Evolutionary conservation across 805 yeast genomes (phyloP), one percentile per base, ranked within the genome.

Genomic region (Pichia pseudocactophila): DNA sequence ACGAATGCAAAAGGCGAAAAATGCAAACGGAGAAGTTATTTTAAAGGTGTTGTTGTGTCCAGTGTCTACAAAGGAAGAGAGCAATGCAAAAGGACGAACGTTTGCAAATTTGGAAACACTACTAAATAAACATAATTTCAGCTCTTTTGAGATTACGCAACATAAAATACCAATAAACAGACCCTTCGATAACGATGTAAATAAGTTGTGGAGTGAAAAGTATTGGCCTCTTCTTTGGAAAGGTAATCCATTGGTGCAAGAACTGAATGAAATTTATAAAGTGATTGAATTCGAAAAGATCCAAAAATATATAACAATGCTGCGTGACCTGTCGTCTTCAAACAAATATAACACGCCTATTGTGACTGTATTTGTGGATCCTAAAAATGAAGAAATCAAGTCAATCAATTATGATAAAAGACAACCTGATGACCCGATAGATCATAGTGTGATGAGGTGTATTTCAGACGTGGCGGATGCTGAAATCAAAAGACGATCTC

Each of bases 161-260:
- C 46, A 55, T 2, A 44, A 61, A 4, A 74, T 85, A 1, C 92
- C 97, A 0, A 53, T 53, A 20, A 68, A 68, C 43, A 71, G 74
- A n/a, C 95, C 97, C 0, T 67, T 72, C 5, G 77, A 86, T 3
- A 83, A 80, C 50, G 87, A 80, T n/a, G 59, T 76, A 13, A 72
- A 82, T 18, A 45, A 61, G 1, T 64, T 66, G 34, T 89, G 96
- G 96, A 73, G 88, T 2, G 43, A 59, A 4, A 50, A 64, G 15
- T 74, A 71, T 50, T 90, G 97, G 98, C 97, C 97, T 0, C 63
- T 86, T 41, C 70, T 86, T 32, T 92, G 97, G 97, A 80, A 88
- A 51, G 97, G 97, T 0, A 87, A 89, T 55, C 94, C 95, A 0
- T 69, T 78, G 50, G 77, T 79, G 45, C 92, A 83, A 53, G 73